phyloP scores from a whole-genome alignment of 2,329 filamentous ascomycete genomes.

The Cyanodermella asteris region DNA sequence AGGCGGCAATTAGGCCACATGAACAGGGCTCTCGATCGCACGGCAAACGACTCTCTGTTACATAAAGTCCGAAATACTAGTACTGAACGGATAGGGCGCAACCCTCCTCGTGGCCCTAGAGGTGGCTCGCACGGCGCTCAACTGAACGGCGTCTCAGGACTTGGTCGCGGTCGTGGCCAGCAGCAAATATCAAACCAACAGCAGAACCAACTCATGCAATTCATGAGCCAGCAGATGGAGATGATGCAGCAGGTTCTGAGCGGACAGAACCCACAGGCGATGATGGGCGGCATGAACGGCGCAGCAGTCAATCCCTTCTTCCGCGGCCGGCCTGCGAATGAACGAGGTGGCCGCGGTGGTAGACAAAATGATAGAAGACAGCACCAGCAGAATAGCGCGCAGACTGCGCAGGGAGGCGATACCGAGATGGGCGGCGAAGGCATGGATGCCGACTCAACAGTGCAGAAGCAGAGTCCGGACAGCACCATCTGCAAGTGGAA shows the following conservation, averaged over 20 bases:
- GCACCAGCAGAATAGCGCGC: slow-evolving; percentile 2
- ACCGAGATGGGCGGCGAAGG: slow-evolving; percentile 5
- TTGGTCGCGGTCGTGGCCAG: slow-evolving; percentile 2
- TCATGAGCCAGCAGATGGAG: slow-evolving; percentile 69
- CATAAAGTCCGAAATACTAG: too few species aligned
- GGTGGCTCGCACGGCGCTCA: too few species aligned
- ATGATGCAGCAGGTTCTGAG: slow-evolving; percentile 53
- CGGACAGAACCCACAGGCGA: slow-evolving; percentile 31
- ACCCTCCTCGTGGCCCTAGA: too few species aligned
- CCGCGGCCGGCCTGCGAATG: slow-evolving; percentile 17
- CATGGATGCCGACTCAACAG: slow-evolving; percentile 7
- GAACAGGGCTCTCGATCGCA: too few species aligned
- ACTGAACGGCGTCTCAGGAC: slow-evolving; percentile 6
- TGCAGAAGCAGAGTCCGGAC: slow-evolving; percentile 35
- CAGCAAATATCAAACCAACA: slow-evolving; percentile 39
- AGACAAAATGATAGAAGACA: slow-evolving; percentile 9
- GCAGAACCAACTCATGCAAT: slow-evolving; percentile 50
- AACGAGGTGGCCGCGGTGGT: slow-evolving; percentile 29
- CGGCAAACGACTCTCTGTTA: too few species aligned
- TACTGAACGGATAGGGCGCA: too few species aligned
- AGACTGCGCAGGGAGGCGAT: not conserved
- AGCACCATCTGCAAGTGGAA: slow-evolving; percentile 82
- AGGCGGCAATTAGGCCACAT: too few species aligned
- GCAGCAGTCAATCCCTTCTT: slow-evolving; percentile 32
- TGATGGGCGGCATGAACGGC: slow-evolving; percentile 34